phyloP scores from a whole-genome alignment of 2,329 filamentous ascomycete species.

The Lachnellula subtilissima region DNA sequence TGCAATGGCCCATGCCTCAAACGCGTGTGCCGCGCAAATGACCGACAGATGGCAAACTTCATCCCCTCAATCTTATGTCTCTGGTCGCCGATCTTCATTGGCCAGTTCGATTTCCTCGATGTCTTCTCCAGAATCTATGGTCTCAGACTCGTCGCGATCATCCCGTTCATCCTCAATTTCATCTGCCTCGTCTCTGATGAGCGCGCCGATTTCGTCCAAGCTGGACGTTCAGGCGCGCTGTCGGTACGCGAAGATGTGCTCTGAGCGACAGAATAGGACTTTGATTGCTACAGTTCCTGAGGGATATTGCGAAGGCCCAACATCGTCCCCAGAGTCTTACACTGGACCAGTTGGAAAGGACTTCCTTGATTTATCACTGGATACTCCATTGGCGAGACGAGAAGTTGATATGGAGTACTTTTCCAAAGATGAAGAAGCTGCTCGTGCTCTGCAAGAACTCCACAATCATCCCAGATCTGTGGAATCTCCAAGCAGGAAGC shows the following conservation, averaged over 20 bases:
- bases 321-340: constrained; percentile 55
- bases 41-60: constrained; percentile 51
- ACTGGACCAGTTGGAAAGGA: constrained; percentile 48
- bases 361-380: constrained; percentile 45
- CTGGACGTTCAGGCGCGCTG: constrained; percentile 59
- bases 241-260: constrained; percentile 54
- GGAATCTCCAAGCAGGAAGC: constrained; percentile 45
- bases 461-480: constrained; percentile 47
- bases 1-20: constrained; percentile 53
- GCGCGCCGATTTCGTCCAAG: constrained; percentile 52
- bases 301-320: constrained; percentile 47
- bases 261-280: constrained; percentile 51
- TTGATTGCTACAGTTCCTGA: constrained; percentile 54
- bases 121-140: constrained; percentile 64
- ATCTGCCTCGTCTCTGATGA: constrained; percentile 55
- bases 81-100: constrained; percentile 55
- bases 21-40: constrained; percentile 41
- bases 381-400: constrained; percentile 43
- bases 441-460: constrained; percentile 55
- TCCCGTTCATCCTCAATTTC: constrained; percentile 63
- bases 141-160: constrained; percentile 52
- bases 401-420: constrained; percentile 43
- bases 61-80: constrained; percentile 48
- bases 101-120: constrained; percentile 58
- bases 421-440: constrained; percentile 45